Conservation (phyloP, 139 green algal species). For the Volvox reticuliferus region DNA sequence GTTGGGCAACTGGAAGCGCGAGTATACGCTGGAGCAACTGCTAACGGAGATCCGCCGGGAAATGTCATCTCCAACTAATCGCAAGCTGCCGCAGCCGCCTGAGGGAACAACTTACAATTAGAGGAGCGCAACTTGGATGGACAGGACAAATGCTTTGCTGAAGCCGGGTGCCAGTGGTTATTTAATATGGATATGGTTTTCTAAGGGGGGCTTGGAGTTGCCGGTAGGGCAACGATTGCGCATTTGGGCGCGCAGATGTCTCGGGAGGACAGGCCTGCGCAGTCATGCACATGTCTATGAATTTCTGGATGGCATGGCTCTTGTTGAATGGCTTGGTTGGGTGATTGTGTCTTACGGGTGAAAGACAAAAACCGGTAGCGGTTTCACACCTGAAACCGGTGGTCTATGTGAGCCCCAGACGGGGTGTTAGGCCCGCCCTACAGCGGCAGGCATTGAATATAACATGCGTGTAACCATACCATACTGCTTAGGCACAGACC, state of each 20-base stretch:
- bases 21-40: slow-evolving; percentile 92
- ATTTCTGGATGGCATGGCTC: no score
- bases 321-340: no score
- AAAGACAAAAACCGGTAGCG: no score
- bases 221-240: background rate
- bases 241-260: background rate
- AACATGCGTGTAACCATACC: no score
- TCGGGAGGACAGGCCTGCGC: no score
- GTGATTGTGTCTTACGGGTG: no score
- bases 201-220: background rate
- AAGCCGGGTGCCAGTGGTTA: background rate
- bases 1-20: slow-evolving; percentile 85
- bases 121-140: background rate
- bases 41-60: slow-evolving; percentile 91
- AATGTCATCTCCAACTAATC: slow-evolving; percentile 88
- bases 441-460: no score
- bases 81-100: slow-evolving; percentile 92
- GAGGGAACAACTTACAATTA: slow-evolving; percentile 72
- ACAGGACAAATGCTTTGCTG: background rate
- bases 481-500: no score
- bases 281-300: no score
- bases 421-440: no score
- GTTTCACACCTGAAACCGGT: no score
- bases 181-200: background rate
- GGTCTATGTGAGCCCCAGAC: no score